Conservation (phyloP, 2,329 filamentous ascomycete species). For the Colletotrichum neosansevieriae region DNA sequence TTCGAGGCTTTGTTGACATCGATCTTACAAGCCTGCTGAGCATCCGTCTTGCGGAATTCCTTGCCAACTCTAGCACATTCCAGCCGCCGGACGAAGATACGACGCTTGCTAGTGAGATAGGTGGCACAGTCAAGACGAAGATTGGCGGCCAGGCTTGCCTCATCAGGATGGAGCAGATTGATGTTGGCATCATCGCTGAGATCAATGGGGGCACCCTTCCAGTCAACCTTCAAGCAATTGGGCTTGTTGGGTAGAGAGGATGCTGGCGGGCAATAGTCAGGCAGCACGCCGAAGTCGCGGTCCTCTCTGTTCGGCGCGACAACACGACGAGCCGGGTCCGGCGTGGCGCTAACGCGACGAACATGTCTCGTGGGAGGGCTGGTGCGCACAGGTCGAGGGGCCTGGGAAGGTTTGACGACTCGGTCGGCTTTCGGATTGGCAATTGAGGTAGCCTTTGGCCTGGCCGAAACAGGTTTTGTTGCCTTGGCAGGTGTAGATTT, state of each 20-base stretch:
- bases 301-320: slow-evolving; percentile 81
- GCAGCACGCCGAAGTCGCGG: slow-evolving; percentile 79
- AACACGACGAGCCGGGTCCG: slow-evolving; percentile 63
- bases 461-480: slow-evolving; percentile 29
- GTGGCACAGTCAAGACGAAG: slow-evolving; percentile 87
- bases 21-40: slow-evolving; percentile 96
- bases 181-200: slow-evolving; percentile 78
- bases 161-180: slow-evolving; percentile 80
- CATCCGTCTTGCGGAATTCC: slow-evolving; percentile 94
- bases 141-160: slow-evolving; percentile 80
- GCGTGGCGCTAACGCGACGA: slow-evolving; percentile 58
- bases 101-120: slow-evolving; percentile 92
- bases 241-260: slow-evolving; percentile 73
- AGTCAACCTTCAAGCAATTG: slow-evolving; percentile 85
- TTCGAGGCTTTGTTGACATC: slow-evolving; percentile 98
- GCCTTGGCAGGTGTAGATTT: slow-evolving; percentile 49
- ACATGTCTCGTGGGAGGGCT: slow-evolving; percentile 44
- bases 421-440: slow-evolving; percentile 49
- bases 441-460: slow-evolving; percentile 19
- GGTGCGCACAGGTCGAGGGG: slow-evolving; percentile 52
- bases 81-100: slow-evolving; percentile 85
- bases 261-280: slow-evolving; percentile 79
- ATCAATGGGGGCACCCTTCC: slow-evolving; percentile 85
- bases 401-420: slow-evolving; percentile 50
- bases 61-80: slow-evolving; percentile 76